Evolutionary conservation across 371 early-diverging fungal genomes (phyloP).

Genomic region (Thermomucor indicae-seudaticae): DNA sequence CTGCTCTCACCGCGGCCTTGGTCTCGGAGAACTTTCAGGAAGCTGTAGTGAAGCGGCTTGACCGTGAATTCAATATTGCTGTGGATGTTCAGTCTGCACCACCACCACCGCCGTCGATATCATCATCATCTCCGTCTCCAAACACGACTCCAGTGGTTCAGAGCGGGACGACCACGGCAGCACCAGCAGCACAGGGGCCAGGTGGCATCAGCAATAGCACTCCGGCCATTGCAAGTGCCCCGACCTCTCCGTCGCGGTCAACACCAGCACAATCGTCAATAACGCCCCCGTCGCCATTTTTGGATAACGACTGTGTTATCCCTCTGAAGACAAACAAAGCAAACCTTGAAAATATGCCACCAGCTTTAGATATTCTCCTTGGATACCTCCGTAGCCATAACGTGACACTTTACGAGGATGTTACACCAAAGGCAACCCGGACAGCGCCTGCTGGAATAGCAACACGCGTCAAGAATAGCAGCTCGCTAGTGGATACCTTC

Average conservation of each 20-base stretch:
- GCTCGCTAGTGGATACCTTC: constrained; percentile 13
- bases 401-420: constrained; percentile 11
- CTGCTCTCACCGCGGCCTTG: constrained; percentile 15
- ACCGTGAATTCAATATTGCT: constrained; percentile 14
- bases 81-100: constrained; percentile 11
- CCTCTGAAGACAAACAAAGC: constrained; percentile 13
- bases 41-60: constrained; percentile 5
- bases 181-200: constrained; percentile 6
- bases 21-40: constrained; percentile 11
- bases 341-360: constrained; percentile 11
- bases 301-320: constrained; percentile 6
- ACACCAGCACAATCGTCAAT: constrained; percentile 7
- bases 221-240: constrained; percentile 2
- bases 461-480: neutral
- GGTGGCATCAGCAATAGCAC: neutral
- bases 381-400: constrained; percentile 10
- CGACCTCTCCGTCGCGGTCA: constrained; percentile 10
- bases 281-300: neutral
- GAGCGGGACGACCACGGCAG: constrained; percentile 1
- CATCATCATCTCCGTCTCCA: constrained; percentile 8
- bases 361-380: constrained; percentile 12
- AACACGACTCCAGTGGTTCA: constrained; percentile 1
- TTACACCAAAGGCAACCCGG: constrained; percentile 9
- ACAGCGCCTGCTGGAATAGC: constrained; percentile 5
- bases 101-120: constrained; percentile 8